Percentiles rank a stretch among this genome's conserved stretches.
Conservation (phyloP, 2,329 filamentous ascomycete genomes). For the Diaporthe velutina region DNA sequence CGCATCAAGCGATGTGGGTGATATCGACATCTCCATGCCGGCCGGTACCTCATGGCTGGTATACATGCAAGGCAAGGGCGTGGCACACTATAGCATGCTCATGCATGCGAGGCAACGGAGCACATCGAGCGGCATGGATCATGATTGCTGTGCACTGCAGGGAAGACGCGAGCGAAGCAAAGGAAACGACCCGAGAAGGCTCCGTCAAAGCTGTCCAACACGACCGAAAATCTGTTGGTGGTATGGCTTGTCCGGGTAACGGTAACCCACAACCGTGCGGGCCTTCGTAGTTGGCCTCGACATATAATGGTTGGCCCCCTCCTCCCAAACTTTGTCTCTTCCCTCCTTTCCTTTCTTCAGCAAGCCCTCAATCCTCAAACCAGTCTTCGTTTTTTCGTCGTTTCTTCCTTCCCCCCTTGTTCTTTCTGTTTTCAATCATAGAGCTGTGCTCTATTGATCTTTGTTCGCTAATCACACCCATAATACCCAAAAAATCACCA, state of each 20-base stretch:
- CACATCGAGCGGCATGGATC: conserved; percentile 37
- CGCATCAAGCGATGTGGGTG: conserved; percentile 41
- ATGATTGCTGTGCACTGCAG: conserved; percentile 34
- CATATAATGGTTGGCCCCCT: conserved; percentile 56
- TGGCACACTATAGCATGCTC: conserved; percentile 24
- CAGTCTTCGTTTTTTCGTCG: conserved; percentile 59
- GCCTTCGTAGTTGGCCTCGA: conserved; percentile 50
- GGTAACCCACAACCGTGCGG: conserved; percentile 44
- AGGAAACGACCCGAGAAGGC: conserved; percentile 41
- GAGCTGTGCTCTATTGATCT: conserved; percentile 53
- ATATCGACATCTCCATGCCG: conserved; percentile 33
- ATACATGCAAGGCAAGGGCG: neutral
- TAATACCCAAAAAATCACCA: conserved; percentile 50
- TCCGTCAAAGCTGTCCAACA: conserved; percentile 40
- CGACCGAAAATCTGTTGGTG: conserved; percentile 25
- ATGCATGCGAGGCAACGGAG: conserved; percentile 35
- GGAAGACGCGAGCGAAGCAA: conserved; percentile 39
- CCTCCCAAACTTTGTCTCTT: conserved; percentile 53
- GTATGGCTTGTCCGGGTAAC: conserved; percentile 42
- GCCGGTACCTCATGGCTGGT: conserved; percentile 27
- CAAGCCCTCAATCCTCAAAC: conserved; percentile 72
- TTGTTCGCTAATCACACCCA: conserved; percentile 40
- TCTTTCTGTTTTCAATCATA: conserved; percentile 42
- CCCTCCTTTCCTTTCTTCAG: conserved; percentile 68
- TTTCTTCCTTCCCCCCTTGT: conserved; percentile 54